A percentile compares a stretch with the other conserved stretches of the same genome.
Conservation (phyloP, 2,329 filamentous ascomycete genomes). For the Aspergillus terreus region DNA sequence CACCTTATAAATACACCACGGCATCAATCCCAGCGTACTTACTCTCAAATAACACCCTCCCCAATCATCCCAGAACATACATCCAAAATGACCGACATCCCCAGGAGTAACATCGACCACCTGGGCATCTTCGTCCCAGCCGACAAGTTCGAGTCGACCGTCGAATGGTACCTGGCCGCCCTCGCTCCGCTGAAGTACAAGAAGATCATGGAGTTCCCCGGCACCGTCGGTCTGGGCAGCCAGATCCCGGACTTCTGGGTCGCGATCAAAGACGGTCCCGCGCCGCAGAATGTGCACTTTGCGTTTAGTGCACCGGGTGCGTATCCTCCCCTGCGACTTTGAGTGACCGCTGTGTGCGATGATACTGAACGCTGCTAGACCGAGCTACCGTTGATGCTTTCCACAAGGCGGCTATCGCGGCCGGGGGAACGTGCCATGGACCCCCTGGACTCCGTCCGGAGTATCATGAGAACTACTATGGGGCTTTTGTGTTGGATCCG, state of each 20-base stretch:
- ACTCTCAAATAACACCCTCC: background rate
- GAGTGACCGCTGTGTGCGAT: background rate
- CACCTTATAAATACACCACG: background rate
- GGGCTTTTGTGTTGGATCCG: conserved; percentile 49
- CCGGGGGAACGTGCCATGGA: conserved; percentile 49
- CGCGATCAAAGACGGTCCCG: conserved; percentile 3
- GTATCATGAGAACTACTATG: conserved; percentile 50
- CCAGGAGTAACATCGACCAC: conserved; percentile 21
- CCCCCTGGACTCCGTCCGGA: conserved; percentile 44
- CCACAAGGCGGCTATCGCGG: conserved; percentile 41
- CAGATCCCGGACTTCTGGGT: conserved; percentile 31
- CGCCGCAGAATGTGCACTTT: conserved; percentile 17
- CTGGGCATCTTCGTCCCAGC: conserved; percentile 22
- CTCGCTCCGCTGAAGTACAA: conserved; percentile 27
- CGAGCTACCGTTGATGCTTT: conserved; percentile 45
- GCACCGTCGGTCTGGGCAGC: conserved; percentile 25
- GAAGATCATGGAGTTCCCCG: conserved; percentile 24
- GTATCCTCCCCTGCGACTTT: background rate
- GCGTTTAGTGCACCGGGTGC: conserved; percentile 24
- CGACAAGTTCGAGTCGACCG: conserved; percentile 24
- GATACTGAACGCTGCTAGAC: conserved; percentile 23
- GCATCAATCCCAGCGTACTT: background rate
- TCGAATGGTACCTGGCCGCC: conserved; percentile 27
- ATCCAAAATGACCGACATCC: background rate
- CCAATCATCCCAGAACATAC: background rate